Base-by-base conservation (phyloP, 2,329 filamentous ascomycete species). In the Talaromyces pinophilus region DNA sequence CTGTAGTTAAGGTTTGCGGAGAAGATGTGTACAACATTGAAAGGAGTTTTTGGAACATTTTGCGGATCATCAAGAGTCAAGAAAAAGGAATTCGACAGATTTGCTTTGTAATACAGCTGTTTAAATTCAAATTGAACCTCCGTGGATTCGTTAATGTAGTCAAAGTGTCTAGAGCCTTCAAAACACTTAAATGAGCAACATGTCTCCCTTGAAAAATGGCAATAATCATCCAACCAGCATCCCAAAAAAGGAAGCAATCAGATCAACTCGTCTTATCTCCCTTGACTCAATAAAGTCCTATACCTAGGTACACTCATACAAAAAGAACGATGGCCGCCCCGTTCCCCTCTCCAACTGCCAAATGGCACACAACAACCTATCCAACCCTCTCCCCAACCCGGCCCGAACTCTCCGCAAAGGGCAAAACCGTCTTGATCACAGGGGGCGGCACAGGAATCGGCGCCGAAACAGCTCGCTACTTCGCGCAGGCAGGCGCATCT, bases 381-480 rank as follows among this genome's bases (percentile, higher is more conserved):
- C 28, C 62, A 62, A 72, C 77, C 22, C 76, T 82, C 42, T 79
- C 76, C 30, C 80, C 81, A 6, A 74, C 71, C 5, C 77, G 75
- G 8, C 77, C 82, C 1, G 76, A 77, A 59, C 75, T 83, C 50
- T 80, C 78, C 25, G 76, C 74, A 61, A 74, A 72, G 60, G 77
- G 76, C 61, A 82, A 81, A 67, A 77, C 71, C 7, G 69, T 83
- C 11, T 4, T 82, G 4, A 69, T 82, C 15, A 84, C 82, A 3
- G 82, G 82, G 22, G 81, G 79, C 0, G 81, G 81, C 3, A 78
- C 71, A 11, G 82, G 82, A 6, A 84, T 85, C 44, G 82, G 82
- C 40, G 75, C 74, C 50, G 79, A 75, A 59, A 83, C 78, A 5
- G 80, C 81, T 5, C 72, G 62, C 28, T 72, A 70, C 68, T 85